phyloP scores from a whole-genome alignment of 2,329 filamentous ascomycete genomes.

The Arachnomyces sp. region DNA sequence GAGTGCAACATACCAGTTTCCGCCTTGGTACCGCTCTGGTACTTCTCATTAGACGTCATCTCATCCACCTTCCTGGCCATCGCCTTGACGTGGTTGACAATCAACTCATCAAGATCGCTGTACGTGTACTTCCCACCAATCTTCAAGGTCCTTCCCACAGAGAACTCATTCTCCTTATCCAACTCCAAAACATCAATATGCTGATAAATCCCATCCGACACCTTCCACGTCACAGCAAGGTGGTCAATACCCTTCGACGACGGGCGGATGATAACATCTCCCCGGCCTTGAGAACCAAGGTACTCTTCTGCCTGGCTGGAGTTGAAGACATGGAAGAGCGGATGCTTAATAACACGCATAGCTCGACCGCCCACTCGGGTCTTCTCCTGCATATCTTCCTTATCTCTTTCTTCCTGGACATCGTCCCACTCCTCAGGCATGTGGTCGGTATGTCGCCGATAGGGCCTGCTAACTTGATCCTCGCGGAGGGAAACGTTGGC shows the following conservation, averaged over 20 bases:
- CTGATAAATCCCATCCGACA: constrained; percentile 90
- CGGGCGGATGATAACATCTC: constrained; percentile 89
- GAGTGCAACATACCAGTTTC: constrained; percentile 66
- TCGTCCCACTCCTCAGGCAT: constrained; percentile 81
- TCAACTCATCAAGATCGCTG: constrained; percentile 91
- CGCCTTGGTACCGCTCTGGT: constrained; percentile 67
- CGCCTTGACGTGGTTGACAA: constrained; percentile 92
- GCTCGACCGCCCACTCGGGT: constrained; percentile 76
- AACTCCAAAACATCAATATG: constrained; percentile 96
- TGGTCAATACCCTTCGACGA: constrained; percentile 95
- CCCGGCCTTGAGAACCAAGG: constrained; percentile 72
- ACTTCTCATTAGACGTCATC: constrained; percentile 91
- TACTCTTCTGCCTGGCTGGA: constrained; percentile 87
- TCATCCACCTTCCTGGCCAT: constrained; percentile 98
- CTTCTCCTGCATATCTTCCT: constrained; percentile 75
- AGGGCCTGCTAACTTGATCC: constrained; percentile 66
- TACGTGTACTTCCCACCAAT: constrained; percentile 87
- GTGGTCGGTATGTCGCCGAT: constrained; percentile 60
- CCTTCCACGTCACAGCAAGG: constrained; percentile 95
- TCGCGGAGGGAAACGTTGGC: constrained; percentile 80
- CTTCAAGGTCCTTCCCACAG: constrained; percentile 74
- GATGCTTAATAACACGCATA: constrained; percentile 94
- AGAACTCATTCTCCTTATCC: constrained; percentile 95
- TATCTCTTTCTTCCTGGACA: constrained; percentile 68
- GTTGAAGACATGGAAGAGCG: constrained; percentile 90